Evolutionary conservation across 352 stramenopile species (phyloP), one percentile per base, ranked within the genome.

Genomic region (Discostella stelligera): DNA sequence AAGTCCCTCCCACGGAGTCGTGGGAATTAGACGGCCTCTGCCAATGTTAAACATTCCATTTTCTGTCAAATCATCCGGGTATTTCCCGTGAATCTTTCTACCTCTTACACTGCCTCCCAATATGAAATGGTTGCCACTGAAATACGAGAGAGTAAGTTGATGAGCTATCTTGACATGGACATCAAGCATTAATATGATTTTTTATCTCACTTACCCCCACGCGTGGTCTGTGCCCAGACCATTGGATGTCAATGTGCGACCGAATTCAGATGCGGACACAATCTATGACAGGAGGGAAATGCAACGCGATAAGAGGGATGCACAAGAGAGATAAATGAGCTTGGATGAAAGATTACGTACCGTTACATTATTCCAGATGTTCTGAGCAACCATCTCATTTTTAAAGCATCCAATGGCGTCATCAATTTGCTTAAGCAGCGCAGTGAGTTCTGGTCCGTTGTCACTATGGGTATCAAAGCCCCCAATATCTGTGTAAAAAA

Each of bases 1-100:
- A 3, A 85, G n/a, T 37, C 71, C 68, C 39, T 89, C 82, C 82
- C 82, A 89, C 13, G 63, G 55, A 13, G 76, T 90, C 8, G 86
- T 90, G 9, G 88, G 88, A n/a, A 93, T 87, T 13, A 93, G 39
- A 18, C 86, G 65, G 25, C 87, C 87, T 44, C 77, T 53, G 27
- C 83, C 87, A 60, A 90, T 71, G 62, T 88, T 90, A 32, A 89
- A 37, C 20, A 56, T 64, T 16, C 71, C 58, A 13, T 81, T 52
- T 4, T 82, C 66, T 8, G 72, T 82, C 13, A 93, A 50, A 77
- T 93, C 86, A 53, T 62, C 37, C n/a, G 87, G 89, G 66, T 91
- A 94, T 39, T 85, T n/a, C 13, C 88, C 88, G 46, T 88, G 66
- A 20, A 92, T 80, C 10, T 76, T 67, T 16, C 80, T 77, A 44